phyloP scores from a whole-genome alignment of 106 monocot genomes.

The Platanthera guangdongensis region DNA sequence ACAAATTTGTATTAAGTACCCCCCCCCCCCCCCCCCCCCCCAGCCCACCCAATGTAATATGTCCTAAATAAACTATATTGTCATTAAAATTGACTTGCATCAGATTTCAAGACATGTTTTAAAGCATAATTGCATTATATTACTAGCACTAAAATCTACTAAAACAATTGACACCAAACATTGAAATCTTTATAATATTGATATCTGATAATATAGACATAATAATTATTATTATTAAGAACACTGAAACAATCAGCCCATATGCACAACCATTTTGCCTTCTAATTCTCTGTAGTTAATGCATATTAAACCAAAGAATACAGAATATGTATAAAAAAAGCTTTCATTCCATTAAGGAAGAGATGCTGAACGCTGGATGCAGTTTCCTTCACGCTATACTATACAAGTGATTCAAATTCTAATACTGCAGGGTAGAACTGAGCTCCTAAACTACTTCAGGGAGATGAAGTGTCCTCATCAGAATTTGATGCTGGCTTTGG shows the following conservation, averaged over 20 bases:
- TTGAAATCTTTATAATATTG: too few species aligned
- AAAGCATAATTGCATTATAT: too few species aligned
- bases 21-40: too few species aligned
- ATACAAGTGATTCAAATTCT: slow-evolving; percentile 13
- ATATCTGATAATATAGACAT: too few species aligned
- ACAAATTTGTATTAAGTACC: too few species aligned
- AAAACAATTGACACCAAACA: not conserved
- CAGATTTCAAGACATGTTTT: not conserved
- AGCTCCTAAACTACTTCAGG: not conserved
- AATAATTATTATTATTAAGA: too few species aligned
- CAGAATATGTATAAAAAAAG: slow-evolving; percentile 2
- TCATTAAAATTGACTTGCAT: too few species aligned
- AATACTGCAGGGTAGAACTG: not conserved
- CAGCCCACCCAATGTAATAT: too few species aligned
- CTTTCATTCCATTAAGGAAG: not conserved
- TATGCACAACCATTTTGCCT: not conserved
- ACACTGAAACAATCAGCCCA: too few species aligned
- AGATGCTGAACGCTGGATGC: not conserved
- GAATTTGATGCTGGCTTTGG: slow-evolving; percentile 17
- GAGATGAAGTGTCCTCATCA: slow-evolving; percentile 41
- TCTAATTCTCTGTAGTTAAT: not conserved
- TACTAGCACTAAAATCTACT: not conserved
- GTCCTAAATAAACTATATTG: too few species aligned
- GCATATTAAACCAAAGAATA: slow-evolving; percentile 8
- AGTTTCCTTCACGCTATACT: not conserved